phyloP scores from a whole-genome alignment of 805 yeast species.

The Henningerozyma blattae region DNA sequence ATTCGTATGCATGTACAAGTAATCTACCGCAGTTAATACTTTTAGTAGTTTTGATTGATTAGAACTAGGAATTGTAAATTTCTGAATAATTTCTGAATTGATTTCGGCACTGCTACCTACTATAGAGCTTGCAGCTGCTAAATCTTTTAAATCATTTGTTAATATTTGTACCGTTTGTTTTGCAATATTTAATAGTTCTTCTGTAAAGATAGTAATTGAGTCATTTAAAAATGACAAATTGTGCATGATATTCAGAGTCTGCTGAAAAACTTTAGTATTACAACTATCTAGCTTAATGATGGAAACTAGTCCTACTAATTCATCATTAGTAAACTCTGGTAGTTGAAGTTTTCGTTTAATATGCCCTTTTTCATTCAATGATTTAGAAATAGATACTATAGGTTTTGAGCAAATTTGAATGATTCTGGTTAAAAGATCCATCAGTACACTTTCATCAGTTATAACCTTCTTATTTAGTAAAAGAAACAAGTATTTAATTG shows the following conservation, averaged over 20 bases:
- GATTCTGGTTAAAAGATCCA: constrained; percentile 67
- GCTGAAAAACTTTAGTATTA: constrained; percentile 72
- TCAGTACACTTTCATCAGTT: constrained; percentile 57
- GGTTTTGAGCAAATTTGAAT: constrained; percentile 72
- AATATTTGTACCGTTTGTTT: constrained; percentile 42
- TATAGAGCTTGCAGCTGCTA: constrained; percentile 23
- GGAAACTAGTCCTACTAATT: constrained; percentile 49
- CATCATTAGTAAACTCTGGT: constrained; percentile 53
- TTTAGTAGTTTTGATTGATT: constrained; percentile 84
- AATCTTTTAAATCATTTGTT: constrained; percentile 39
- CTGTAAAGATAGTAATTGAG: constrained; percentile 53
- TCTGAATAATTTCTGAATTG: constrained; percentile 42
- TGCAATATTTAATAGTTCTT: constrained; percentile 56
- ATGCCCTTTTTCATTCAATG: constrained; percentile 21
- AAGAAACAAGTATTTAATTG: constrained; percentile 56
- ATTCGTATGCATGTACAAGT: constrained; percentile 42
- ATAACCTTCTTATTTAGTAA: constrained; percentile 54
- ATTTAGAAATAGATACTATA: constrained; percentile 39
- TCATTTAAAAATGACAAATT: constrained; percentile 50
- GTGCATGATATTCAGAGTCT: constrained; percentile 71
- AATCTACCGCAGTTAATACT: constrained; percentile 78
- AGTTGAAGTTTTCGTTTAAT: constrained; percentile 28
- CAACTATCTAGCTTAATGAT: constrained; percentile 75
- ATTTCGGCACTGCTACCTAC: constrained; percentile 24
- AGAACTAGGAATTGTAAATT: constrained; percentile 68